Percentiles rank a stretch among this genome's conserved stretches.
These are phyloP conservation scores for Hyphopichia khmerensis DNA, from an alignment of 1,139 yeast genomes.

Conservation along the genomic window DNA sequence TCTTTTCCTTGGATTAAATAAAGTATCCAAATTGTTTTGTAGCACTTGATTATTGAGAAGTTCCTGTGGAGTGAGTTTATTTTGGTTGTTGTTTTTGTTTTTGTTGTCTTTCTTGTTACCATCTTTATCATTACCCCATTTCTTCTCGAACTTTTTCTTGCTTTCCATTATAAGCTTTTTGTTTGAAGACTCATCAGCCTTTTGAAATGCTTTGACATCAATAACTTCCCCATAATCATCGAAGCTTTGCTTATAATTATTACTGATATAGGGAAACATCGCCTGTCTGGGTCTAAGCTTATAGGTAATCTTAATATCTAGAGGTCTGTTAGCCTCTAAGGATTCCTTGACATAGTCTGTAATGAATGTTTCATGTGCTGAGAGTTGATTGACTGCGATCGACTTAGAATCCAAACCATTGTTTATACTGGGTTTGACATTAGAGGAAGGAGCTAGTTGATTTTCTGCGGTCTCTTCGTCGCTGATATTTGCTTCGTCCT, in stretches of 20 bases:
- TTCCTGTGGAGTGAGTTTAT: slow-evolving; percentile 46
- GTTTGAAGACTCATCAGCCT: slow-evolving; percentile 51
- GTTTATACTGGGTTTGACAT: slow-evolving; percentile 7
- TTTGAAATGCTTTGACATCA: slow-evolving; percentile 61
- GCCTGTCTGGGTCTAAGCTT: slow-evolving; percentile 61
- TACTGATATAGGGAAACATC: slow-evolving; percentile 69
- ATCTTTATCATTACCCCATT: slow-evolving; percentile 22
- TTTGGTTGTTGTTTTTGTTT: slow-evolving; percentile 21
- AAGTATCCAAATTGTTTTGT: slow-evolving; percentile 54
- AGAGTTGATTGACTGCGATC: slow-evolving; percentile 26
- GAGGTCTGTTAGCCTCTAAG: slow-evolving; percentile 38
- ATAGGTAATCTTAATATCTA: slow-evolving; percentile 66
- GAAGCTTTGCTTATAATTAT: slow-evolving; percentile 47
- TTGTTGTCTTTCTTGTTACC: slow-evolving; percentile 26
- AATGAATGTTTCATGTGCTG: slow-evolving; percentile 43
- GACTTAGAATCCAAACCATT: slow-evolving; percentile 2
- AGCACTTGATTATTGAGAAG: slow-evolving; percentile 41
- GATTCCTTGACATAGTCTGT: slow-evolving; percentile 39
- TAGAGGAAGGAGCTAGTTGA: slow-evolving; percentile 7
- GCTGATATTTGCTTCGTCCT: slow-evolving; percentile 27
- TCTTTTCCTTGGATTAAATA: slow-evolving; percentile 55
- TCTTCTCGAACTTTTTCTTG: slow-evolving; percentile 27
- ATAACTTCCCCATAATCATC: slow-evolving; percentile 88
- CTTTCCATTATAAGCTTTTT: slow-evolving; percentile 35
- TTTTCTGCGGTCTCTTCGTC: slow-evolving; percentile 16